Base-by-base conservation (phyloP, 148 eudicot genomes). In the Rhododendron ovatum region DNA sequence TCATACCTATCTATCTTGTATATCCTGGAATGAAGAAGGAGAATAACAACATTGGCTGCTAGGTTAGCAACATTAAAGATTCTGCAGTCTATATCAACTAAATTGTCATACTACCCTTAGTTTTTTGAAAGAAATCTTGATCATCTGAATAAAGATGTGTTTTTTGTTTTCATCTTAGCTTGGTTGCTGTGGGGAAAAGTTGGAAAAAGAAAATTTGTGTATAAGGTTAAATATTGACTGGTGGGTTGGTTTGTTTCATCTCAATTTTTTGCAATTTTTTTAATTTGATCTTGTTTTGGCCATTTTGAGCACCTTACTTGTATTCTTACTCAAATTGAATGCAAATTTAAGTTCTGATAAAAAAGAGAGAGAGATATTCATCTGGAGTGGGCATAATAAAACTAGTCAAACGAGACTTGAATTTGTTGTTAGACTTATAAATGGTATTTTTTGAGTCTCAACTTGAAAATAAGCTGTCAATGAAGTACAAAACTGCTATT, bases 111-210 rank as follows among this genome's bases (percentile, higher is more conserved):
- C 10, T 0, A 61, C n/a, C 26, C 5, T 63, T 63, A n/a, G 71
- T 3, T 63, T 41, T n/a, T 63, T 6, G 5, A 63, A 61, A 22
- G 67, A 61, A 61, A 61, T 61, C n/a, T 20, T 61, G 67, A 61
- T 22, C 26, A 61, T 43, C 2, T 3, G 22, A 22, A 47, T 8
- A 39, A 43, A 45, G 41, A 37, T n/a, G 18, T 15, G 61, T n/a
- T 37, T 22, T 30, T 63, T 65, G 30, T 69, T 51, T 26, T 76
- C 22, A 53, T 39, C 30, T 77, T 78, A 41, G 24, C 39, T 87
- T 83, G 63, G 83, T 45, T 83, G 61, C 65, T 22, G 35, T 51
- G 30, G n/a, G 10, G 37, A 83, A 83, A 61, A n/a, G 55, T 65
- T 7, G 45, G 57, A 20, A 20, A 69, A 83, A 30, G 26, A 69